Percentiles rank a stretch among this genome's conserved stretches.
These are phyloP conservation scores for Syzygium malaccense DNA, from an alignment of 441 rosid species.

Conservation along the genomic window DNA sequence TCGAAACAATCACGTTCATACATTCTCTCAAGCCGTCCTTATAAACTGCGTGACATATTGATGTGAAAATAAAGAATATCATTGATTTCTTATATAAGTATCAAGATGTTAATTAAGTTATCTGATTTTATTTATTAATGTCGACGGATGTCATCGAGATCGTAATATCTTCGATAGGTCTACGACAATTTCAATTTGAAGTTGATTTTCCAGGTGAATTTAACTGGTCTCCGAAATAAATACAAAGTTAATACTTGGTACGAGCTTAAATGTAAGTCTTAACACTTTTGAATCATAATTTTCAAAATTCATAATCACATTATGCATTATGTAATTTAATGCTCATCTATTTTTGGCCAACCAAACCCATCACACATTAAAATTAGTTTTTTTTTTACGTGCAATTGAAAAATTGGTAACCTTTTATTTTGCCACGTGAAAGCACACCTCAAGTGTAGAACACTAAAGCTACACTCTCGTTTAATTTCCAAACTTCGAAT, in stretches of 20 bases:
- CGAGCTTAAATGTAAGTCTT: neutral
- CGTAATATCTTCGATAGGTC: too few species aligned
- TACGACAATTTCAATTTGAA: too few species aligned
- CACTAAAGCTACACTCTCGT: neutral
- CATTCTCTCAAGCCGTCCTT: neutral
- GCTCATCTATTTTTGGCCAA: neutral
- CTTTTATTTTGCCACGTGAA: neutral
- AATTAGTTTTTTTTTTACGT: neutral
- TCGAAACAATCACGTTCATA: rapidly evolving
- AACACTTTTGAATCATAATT: neutral
- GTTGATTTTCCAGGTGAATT: too few species aligned
- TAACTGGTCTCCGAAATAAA: too few species aligned
- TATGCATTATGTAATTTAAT: neutral
- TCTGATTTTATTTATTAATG: too few species aligned
- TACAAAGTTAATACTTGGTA: too few species aligned
- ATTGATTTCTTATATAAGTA: neutral
- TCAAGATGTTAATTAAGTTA: neutral
- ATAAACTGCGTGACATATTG: too few species aligned
- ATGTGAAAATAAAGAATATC: neutral
- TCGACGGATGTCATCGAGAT: too few species aligned
- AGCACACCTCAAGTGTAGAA: neutral
- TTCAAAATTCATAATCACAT: neutral
- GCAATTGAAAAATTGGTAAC: neutral
- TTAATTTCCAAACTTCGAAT: neutral
- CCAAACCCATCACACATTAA: neutral